These are phyloP conservation scores for Penicillium aurantiogriseum DNA, from an alignment of 2,329 filamentous ascomycete species.

Conservation along the genomic window DNA sequence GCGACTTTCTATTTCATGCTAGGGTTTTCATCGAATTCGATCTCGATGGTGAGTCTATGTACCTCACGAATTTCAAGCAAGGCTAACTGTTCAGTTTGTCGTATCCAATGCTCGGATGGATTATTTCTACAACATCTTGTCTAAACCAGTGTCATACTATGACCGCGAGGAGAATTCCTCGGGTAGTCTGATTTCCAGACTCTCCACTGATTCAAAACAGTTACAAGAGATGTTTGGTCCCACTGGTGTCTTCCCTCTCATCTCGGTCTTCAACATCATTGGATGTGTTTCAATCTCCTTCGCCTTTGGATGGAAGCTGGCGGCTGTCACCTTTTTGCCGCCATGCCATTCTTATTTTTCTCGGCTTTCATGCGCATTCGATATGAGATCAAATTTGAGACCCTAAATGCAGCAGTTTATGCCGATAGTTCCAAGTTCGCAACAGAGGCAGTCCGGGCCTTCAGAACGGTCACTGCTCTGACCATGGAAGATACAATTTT, in stretches of 20 bases:
- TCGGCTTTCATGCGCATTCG: constrained; percentile 55
- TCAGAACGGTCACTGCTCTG: constrained; percentile 68
- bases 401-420: constrained; percentile 67
- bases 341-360: constrained; percentile 51
- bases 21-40: constrained; percentile 46
- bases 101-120: constrained; percentile 39
- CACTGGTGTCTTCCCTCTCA: constrained; percentile 53
- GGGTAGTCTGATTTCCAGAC: constrained; percentile 48
- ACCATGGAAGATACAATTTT: constrained; percentile 68
- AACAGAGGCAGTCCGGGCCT: constrained; percentile 70
- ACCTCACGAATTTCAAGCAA: constrained; percentile 4
- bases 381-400: constrained; percentile 67
- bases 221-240: constrained; percentile 52
- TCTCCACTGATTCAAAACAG: constrained; percentile 51
- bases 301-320: constrained; percentile 73
- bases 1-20: constrained; percentile 47
- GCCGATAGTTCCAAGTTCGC: constrained; percentile 71
- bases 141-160: constrained; percentile 44
- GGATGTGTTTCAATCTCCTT: constrained; percentile 68
- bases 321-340: constrained; percentile 65
- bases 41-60: constrained; percentile 43
- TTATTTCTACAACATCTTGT: constrained; percentile 36
- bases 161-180: constrained; percentile 49
- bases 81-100: constrained; percentile 27
- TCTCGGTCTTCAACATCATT: constrained; percentile 63